A percentile compares a stretch with the other conserved stretches of the same genome.
Conservation (phyloP, 495 filamentous ascomycete genomes). For the Bathelium albidoporum region DNA sequence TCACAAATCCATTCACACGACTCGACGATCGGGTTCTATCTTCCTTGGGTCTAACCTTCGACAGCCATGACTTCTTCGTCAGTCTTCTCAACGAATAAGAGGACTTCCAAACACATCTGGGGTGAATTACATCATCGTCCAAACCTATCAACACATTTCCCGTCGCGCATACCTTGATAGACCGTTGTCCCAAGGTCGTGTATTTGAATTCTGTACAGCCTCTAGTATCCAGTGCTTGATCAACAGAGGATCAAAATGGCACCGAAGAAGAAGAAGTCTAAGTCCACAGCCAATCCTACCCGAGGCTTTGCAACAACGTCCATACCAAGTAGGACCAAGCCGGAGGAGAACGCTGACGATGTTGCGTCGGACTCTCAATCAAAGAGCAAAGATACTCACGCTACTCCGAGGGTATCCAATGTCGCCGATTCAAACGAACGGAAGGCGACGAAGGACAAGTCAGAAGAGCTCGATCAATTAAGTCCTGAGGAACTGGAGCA, state of each 20-base stretch:
- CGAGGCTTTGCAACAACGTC: constrained; percentile 90
- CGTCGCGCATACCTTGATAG: neutral
- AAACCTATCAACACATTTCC: neutral
- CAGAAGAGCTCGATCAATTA: constrained; percentile 37
- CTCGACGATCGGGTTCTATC: neutral
- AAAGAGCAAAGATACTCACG: constrained; percentile 5
- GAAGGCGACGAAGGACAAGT: neutral
- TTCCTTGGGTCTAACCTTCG: neutral
- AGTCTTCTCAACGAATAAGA: neutral
- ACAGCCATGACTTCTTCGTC: neutral
- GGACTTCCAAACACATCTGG: neutral
- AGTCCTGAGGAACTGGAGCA: constrained; percentile 76
- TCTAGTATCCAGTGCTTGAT: too few species aligned
- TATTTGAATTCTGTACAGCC: too few species aligned
- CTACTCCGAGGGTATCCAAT: constrained; percentile 13
- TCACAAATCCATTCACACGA: neutral
- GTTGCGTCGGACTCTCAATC: constrained; percentile 2
- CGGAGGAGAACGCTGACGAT: constrained; percentile 7
- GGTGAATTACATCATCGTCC: constrained; percentile 2
- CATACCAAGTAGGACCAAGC: constrained; percentile 57
- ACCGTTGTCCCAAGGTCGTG: neutral
- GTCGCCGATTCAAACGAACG: neutral
- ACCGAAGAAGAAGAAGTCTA: constrained; percentile 72
- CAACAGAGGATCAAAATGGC: neutral
- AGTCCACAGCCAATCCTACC: constrained; percentile 70